Conservation (phyloP, 441 rosid species). For the Populus tomentosa region DNA sequence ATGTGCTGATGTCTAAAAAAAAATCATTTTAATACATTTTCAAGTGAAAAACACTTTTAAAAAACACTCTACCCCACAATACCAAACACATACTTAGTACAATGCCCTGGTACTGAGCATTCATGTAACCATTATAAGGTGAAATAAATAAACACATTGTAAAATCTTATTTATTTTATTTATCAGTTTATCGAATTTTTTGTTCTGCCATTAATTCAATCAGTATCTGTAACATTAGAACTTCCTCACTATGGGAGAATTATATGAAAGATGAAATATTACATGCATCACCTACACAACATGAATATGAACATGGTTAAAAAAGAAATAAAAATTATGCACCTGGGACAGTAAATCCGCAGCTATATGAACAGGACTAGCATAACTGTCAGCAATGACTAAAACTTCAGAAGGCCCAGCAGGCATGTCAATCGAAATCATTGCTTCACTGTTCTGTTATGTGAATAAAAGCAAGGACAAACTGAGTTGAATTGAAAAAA, state of each 20-base stretch:
- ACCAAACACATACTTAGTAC: no score
- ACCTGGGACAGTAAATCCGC: constrained; percentile 95
- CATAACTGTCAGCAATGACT: constrained; percentile 77
- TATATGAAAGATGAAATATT: neutral
- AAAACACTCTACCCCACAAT: no score
- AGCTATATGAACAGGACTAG: constrained; percentile 84
- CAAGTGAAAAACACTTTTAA: no score
- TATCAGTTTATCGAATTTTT: neutral
- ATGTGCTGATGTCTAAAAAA: no score
- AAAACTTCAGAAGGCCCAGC: constrained; percentile 96
- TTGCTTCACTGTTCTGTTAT: constrained; percentile 90
- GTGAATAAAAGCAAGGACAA: constrained; percentile 6
- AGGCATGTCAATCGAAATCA: constrained; percentile 98
- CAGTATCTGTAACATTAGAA: neutral
- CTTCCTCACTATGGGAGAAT: neutral
- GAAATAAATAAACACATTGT: neutral
- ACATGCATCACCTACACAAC: neutral
- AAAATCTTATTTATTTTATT: neutral
- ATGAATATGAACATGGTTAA: neutral
- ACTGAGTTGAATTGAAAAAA: neutral
- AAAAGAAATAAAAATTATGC: constrained; percentile 6
- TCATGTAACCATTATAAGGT: neutral
- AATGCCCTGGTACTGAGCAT: neutral
- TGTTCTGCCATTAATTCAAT: neutral
- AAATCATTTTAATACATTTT: no score